Evolutionary conservation across 2,329 filamentous ascomycete species (phyloP), one percentile per base, ranked within the genome.

Genomic region (Thermomyces lanuginosus): DNA sequence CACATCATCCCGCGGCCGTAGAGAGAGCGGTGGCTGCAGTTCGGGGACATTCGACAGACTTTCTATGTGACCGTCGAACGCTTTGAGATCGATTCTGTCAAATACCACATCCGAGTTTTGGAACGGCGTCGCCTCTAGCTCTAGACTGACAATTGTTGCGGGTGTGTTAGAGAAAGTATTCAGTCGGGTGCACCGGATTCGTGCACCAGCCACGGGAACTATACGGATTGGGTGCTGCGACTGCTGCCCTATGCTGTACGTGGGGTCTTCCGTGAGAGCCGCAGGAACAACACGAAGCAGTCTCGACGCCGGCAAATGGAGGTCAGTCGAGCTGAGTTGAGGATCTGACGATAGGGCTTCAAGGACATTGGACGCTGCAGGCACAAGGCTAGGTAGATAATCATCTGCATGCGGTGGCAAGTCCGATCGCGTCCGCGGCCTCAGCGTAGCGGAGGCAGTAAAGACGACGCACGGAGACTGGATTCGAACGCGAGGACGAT

Each of bases 401-500:
- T 63, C 58, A 35, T 65, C 59, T 17, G 61, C 53, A 4, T 44
- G 36, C 11, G 47, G 38, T 15, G 48, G 45, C 30, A 44, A 42
- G 26, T 49, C 45, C n/a, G 47, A 39, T 16, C 36, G 44, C 26
- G 59, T 53, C 1, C 55, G 42, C 2, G 60, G 56, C 30, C 55
- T 61, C 16, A 64, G 43, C 26, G 50, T 58, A 11, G 55, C 54
- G 11, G 53, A 58, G 13, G 60, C 56, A 16, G 61, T 60, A 38
- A 73, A 69, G 24, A 68, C 58, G 14, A 73, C 53, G 4, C 59
- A 60, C 17, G 66, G 66, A 35, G 69, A 60, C 32, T 66, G 60
- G 17, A 68, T 60, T 31, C 65, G 60, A 29, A 61, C 57, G 30
- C 64, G 55, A 28, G 58, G 58, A 16, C 57, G 51, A 43, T 53